Percentiles rank a stretch among this genome's conserved stretches.
Evolutionary conservation across 345 rosid species (phyloP).

Genomic region (Arabidopsis suecica): DNA sequence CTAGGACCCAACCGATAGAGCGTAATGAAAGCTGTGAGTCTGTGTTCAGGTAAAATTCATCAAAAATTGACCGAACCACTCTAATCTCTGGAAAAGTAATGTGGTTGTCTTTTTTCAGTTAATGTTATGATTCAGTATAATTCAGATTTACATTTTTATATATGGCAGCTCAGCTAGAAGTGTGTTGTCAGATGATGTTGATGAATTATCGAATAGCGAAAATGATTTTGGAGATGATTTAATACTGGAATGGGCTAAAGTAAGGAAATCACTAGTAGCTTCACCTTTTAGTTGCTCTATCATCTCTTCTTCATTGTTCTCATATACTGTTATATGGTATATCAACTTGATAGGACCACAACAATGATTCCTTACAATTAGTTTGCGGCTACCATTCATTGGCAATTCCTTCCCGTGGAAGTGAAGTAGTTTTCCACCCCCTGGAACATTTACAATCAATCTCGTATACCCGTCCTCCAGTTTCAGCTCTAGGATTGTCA

Average conservation of each 20-base stretch:
- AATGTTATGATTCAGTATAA: constrained; percentile 28
- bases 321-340: constrained; percentile 32
- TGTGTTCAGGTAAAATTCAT: constrained; percentile 65
- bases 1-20: constrained; percentile 57
- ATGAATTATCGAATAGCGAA: constrained; percentile 60
- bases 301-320: constrained; percentile 33
- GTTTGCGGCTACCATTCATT: constrained; percentile 86
- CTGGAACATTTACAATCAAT: constrained; percentile 91
- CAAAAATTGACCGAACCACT: constrained; percentile 21
- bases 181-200: constrained; percentile 71
- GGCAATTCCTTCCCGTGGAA: constrained; percentile 71
- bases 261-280: constrained; percentile 49
- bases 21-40: constrained; percentile 75
- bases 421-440: constrained; percentile 75
- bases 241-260: constrained; percentile 95
- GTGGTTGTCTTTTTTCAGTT: not conserved
- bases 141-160: constrained; percentile 53
- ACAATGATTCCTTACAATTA: constrained; percentile 77
- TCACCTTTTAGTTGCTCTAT: constrained; percentile 16
- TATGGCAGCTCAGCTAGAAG: constrained; percentile 97
- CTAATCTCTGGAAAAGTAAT: not conserved
- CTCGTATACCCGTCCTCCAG: constrained; percentile 67
- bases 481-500: constrained; percentile 62
- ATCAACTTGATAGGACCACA: constrained; percentile 67
- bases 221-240: constrained; percentile 69